phyloP scores from a whole-genome alignment of 2,329 filamentous ascomycete genomes.

The Xylariales sp. region DNA sequence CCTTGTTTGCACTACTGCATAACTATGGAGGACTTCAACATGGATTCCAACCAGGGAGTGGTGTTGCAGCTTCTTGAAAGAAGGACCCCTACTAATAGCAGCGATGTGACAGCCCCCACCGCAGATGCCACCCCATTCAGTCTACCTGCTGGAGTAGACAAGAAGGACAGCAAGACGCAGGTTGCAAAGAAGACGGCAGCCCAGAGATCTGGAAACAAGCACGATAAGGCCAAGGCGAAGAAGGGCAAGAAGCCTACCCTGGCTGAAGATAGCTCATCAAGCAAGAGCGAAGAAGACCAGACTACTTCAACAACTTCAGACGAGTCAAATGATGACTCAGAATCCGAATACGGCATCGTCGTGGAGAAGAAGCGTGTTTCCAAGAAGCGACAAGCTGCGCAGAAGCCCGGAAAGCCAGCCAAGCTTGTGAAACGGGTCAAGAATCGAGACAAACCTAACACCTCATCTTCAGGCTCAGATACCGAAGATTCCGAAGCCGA shows the following conservation, averaged over 20 bases:
- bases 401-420: too few species aligned
- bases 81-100: slow-evolving; percentile 9
- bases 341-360: slow-evolving; percentile 23
- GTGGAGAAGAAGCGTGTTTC: slow-evolving; percentile 22
- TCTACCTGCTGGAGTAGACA: slow-evolving; percentile 20
- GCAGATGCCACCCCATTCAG: slow-evolving; percentile 16
- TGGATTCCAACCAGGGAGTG: slow-evolving; percentile 17
- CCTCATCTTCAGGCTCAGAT: slow-evolving; percentile 17
- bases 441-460: slow-evolving; percentile 18
- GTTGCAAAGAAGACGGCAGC: slow-evolving; percentile 6
- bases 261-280: slow-evolving; percentile 5
- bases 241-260: slow-evolving; percentile 20
- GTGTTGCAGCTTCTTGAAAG: slow-evolving; percentile 13
- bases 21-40: too few species aligned
- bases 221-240: slow-evolving; percentile 12
- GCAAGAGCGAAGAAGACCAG: slow-evolving; percentile 12
- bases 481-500: slow-evolving; percentile 6
- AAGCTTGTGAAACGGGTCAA: slow-evolving; percentile 22
- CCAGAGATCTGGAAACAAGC: background rate
- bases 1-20: too few species aligned
- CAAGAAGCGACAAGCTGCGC: slow-evolving; percentile 29
- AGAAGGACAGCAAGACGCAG: slow-evolving; percentile 15
- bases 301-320: slow-evolving; percentile 13
- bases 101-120: slow-evolving; percentile 16
- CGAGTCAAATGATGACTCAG: slow-evolving; percentile 12